Evolutionary conservation across 2,329 filamentous ascomycete genomes (phyloP), one percentile per base, ranked within the genome.

Genomic region (Fusarium ambrosium): DNA sequence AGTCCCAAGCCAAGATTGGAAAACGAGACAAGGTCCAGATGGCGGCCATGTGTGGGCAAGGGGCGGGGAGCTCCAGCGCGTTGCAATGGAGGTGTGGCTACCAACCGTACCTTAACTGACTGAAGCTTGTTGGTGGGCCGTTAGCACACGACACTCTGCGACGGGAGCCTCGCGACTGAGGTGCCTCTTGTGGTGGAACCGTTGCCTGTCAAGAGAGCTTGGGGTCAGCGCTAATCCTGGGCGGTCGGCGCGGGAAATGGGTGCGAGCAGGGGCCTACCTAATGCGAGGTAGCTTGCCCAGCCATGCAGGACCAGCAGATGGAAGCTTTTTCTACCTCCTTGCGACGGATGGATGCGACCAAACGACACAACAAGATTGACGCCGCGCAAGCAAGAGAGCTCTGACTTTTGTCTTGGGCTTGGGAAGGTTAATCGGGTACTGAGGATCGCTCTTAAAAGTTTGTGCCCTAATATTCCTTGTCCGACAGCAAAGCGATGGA

Each of bases 161-260:
- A 55, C 48, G 48, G 48, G 48, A 76, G 69, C 69, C 73, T 74
- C 41, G 59, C 48, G 39, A 48, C 20, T 37, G 55, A 37, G 55
- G 55, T 66, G 64, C 61, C 69, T 59, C 51, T 72, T 62, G 64
- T 73, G 69, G 75, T 78, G 76, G 76, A 71, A 74, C 76, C 72
- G 72, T 77, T 76, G 76, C 59, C 74, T 78, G 76, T 78, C 76
- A 77, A 51, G 59, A 66, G 66, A 70, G 60, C 69, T 64, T 68
- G 39, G 69, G 68, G 74, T 71, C 70, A 77, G 74, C 76, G 65
- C 76, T 77, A 77, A 70, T 45, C 74, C 70, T 68, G 62, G 74
- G 59, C 58, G 55, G 69, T 62, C 69, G 62, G 53, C 68, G 58
- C 67, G 69, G 71, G 61, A 78, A 77, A 71, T 70, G 72, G 62